These are phyloP conservation scores for Globisporangium emineosum DNA, from an alignment of 352 stramenopile genomes.

Conservation along the genomic window DNA sequence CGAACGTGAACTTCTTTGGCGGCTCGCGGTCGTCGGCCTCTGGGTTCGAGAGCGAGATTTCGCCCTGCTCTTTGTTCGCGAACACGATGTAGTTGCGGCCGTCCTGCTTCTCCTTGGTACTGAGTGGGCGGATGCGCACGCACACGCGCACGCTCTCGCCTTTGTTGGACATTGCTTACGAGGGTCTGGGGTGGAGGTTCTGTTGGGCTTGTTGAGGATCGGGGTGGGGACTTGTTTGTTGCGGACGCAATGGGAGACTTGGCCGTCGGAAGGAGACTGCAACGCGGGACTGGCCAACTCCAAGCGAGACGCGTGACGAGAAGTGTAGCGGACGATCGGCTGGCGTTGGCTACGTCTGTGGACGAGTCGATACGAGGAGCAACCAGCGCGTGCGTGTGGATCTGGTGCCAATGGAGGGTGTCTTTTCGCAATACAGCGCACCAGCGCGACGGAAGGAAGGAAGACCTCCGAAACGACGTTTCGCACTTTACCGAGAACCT, in stretches of 20 bases:
- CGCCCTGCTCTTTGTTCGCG: constrained; percentile 86
- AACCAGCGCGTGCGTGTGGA: background rate
- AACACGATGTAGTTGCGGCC: constrained; percentile 76
- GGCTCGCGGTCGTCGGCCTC: constrained; percentile 58
- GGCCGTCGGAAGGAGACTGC: background rate
- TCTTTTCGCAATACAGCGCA: background rate
- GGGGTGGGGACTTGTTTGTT: background rate
- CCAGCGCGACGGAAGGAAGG: no score
- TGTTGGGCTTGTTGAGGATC: background rate
- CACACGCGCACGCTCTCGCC: constrained; percentile 96
- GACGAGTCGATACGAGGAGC: background rate
- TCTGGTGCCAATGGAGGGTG: no score
- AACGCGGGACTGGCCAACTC: background rate
- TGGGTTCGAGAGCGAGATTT: constrained; percentile 89
- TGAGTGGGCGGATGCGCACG: constrained; percentile 94
- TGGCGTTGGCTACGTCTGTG: background rate
- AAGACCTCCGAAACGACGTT: background rate
- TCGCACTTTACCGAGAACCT: no score
- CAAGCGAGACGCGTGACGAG: background rate
- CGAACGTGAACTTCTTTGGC: constrained; percentile 96
- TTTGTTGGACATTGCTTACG: constrained; percentile 58
- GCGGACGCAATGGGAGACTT: background rate
- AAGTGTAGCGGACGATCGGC: background rate
- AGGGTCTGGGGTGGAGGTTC: background rate
- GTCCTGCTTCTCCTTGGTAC: constrained; percentile 93